Evolutionary conservation across 768 basidiomycete genomes (phyloP), one percentile per base, ranked within the genome.

Genomic region (Tulasnella sp.): DNA sequence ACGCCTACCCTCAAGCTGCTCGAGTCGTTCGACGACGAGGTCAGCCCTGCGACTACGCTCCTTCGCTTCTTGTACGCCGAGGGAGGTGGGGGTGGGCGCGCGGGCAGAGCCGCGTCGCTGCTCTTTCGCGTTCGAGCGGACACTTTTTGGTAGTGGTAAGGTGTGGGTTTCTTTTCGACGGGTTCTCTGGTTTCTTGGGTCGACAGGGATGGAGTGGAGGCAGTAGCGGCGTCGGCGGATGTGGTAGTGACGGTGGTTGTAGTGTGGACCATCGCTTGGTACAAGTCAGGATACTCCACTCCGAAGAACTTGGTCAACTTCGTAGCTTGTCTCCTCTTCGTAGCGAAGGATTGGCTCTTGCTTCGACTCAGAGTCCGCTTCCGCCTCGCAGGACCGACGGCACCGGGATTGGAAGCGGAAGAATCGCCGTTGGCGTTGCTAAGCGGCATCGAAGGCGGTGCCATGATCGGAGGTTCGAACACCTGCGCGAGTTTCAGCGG

Each of bases 231-330:
- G 40, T n/a, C 11, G 75, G 46, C 12, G 18, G 54, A 46, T 1
- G n/a, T 44, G n/a, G 48, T 40, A 22, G 41, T 44, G 11, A 41
- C 1, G 24, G 75, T 37, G 24, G 50, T 42, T 8, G 37, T 40
- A 28, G 37, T 41, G 41, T 31, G 18, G 54, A 74, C 72, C 72
- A 79, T 79, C 20, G n/a, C 60, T 72, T 79, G 78, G 42, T 74
- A 72, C 72, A 74, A 22, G 48, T 74, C 41, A n/a, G 72, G 72
- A 42, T 69, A 73, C 41, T 79, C 64, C 28, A 77, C 72, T 18
- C 78, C 78, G 24, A 79, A 42, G 72, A 79, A 72, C 60, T 72
- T 34, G 16, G 78, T 72, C n/a, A 79, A 41, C 42, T 73, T 79
- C 1, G 78, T 79, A 5, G 78, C 78, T 72, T 73, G 78, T 24